A percentile compares a stretch with the other conserved stretches of the same genome.
These are phyloP conservation scores for Oenanthe javanica DNA, from an alignment of 140 eudicot genomes.

Conservation along the genomic window DNA sequence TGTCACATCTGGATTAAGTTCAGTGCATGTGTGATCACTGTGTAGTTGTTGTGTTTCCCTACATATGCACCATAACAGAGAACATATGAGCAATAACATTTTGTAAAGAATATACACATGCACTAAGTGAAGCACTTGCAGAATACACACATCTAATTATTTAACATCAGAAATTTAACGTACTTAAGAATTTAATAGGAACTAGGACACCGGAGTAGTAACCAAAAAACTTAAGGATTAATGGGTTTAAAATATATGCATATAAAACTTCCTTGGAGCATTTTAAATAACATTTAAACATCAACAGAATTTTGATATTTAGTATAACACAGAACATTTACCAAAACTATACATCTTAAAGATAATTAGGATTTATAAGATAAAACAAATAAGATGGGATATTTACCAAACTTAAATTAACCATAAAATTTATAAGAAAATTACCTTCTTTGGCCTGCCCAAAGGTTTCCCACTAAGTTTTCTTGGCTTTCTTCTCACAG, in stretches of 20 bases:
- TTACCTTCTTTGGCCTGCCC: slow-evolving; percentile 47
- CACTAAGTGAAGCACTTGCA: neutral
- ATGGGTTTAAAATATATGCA: neutral
- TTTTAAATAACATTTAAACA: neutral
- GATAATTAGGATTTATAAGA: neutral
- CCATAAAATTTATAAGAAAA: neutral
- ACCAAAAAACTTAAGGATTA: neutral
- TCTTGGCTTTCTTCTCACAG: slow-evolving; percentile 21
- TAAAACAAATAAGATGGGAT: neutral
- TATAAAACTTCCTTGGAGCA: neutral
- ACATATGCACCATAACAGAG: too few species aligned
- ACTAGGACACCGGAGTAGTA: neutral
- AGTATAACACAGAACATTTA: neutral
- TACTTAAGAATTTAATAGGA: neutral
- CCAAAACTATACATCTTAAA: neutral
- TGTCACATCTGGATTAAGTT: too few species aligned
- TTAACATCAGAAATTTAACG: neutral
- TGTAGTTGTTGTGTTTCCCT: too few species aligned
- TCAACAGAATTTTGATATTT: neutral
- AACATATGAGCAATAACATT: neutral
- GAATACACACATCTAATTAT: neutral
- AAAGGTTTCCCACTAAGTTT: slow-evolving; percentile 24
- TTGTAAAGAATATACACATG: neutral
- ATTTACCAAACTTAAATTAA: neutral
- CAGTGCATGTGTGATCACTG: too few species aligned